Conservation (phyloP, 176 grass and related monocot genomes). For the Tillandsia fasciculata region DNA sequence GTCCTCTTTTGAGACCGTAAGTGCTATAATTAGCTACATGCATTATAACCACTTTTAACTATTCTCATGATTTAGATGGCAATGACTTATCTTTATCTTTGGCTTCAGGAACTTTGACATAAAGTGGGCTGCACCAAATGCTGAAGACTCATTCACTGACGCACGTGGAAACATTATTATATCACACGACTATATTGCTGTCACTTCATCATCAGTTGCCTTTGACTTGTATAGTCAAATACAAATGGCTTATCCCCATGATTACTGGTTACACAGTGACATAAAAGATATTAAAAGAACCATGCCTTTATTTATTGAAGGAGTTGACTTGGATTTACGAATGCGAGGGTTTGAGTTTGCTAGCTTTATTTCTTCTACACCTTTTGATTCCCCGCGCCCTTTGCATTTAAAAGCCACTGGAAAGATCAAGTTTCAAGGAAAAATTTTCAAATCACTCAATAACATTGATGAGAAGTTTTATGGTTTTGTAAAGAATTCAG, state of each 20-base stretch:
- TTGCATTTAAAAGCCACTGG: slow-evolving; percentile 96
- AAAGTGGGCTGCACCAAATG: slow-evolving; percentile 96
- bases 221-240: slow-evolving; percentile 80
- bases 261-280: slow-evolving; percentile 43
- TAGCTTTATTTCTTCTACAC: slow-evolving; percentile 67
- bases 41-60: not conserved
- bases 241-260: slow-evolving; percentile 82
- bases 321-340: slow-evolving; percentile 87
- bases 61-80: slow-evolving; percentile 1
- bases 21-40: slow-evolving; percentile 27
- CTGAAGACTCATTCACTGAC: slow-evolving; percentile 94
- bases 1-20: slow-evolving; percentile 81
- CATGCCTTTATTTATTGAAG: slow-evolving; percentile 68
- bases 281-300: slow-evolving; percentile 44
- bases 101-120: slow-evolving; percentile 88
- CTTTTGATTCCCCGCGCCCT: slow-evolving; percentile 80
- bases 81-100: slow-evolving; percentile 8
- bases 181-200: slow-evolving; percentile 66
- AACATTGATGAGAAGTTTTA: slow-evolving; percentile 29
- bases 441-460: slow-evolving; percentile 51
- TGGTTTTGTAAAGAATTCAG: slow-evolving; percentile 32
- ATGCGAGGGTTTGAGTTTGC: slow-evolving; percentile 94
- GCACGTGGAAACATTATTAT: slow-evolving; percentile 90
- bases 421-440: slow-evolving; percentile 94
- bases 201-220: slow-evolving; percentile 87